Base-by-base conservation (phyloP, 768 basidiomycete genomes). In the Auricularia sp. region DNA sequence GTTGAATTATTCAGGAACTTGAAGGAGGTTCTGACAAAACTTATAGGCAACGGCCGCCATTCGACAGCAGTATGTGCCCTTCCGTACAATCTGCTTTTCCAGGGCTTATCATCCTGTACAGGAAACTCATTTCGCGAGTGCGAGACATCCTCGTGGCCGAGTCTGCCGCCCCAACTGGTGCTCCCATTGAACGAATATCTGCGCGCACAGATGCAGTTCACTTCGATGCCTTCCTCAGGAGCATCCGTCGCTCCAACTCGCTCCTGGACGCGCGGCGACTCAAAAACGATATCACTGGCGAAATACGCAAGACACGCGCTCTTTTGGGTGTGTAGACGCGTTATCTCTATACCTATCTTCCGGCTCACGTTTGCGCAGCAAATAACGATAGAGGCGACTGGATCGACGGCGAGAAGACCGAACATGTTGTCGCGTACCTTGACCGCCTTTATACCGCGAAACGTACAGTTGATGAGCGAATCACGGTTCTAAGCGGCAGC, bases 261-360 rank as follows among this genome's bases (percentile, higher is more conserved):
- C 78, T 98, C 5, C 75, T 94, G 37, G 97, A 99, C 71, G 94
- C 94, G 3, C 82, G 94, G 64, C 81, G 95, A 29, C 75, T 98
- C 45, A 90, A 95, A 76, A 95, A 92, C 68, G 97, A 99, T 70
- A 82, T 99, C 42, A 85, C 89, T 67, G 84, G 91, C n/a, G 94
- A 98, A 77, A 91, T 96, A 54, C 77, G 96, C 66, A 81, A 86
- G 70, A 94, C 93, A 6, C 82, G 90, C 62, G 70, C 87, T 45
- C 72, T 88, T 36, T 80, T 93, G 21, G 88, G 92, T 92, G 70
- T 65, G 80, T 59, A 44, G 6, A 4, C 56, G 24, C 24, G 61
- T 44, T 36, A 63, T 18, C 14, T 44, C 18, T 45, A 29, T 21
- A 59, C 4, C 13, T 3, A 36, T 13, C 36, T 5, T 6, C 44